Conservation (phyloP, 768 basidiomycete genomes). For the Russula sp. region DNA sequence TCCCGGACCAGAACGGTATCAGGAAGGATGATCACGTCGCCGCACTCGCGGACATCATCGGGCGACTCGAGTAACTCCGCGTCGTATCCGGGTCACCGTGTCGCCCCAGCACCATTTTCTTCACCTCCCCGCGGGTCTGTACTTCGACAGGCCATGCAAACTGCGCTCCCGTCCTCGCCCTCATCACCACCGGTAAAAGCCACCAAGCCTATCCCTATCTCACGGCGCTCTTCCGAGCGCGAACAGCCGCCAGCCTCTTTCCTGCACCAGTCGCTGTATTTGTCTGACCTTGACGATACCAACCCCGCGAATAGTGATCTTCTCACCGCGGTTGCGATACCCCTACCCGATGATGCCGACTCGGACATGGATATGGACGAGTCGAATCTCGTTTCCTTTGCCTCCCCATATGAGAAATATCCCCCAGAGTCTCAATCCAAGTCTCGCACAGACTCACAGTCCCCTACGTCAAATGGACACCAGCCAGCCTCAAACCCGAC, state of each 20-base stretch:
- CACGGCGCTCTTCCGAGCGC: slow-evolving; percentile 19
- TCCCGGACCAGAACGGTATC: slow-evolving; percentile 23
- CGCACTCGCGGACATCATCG: slow-evolving; percentile 24
- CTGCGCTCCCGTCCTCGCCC: slow-evolving; percentile 33
- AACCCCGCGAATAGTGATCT: slow-evolving; percentile 36
- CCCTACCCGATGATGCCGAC: slow-evolving; percentile 69
- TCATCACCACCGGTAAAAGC: slow-evolving; percentile 18
- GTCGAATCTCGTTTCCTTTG: slow-evolving; percentile 67
- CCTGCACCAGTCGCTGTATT: slow-evolving; percentile 28
- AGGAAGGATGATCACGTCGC: neutral
- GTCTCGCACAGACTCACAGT: slow-evolving; percentile 42
- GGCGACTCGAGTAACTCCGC: slow-evolving; percentile 19
- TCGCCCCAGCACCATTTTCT: slow-evolving; percentile 22
- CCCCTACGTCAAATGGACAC: slow-evolving; percentile 46
- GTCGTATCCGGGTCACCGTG: slow-evolving; percentile 17
- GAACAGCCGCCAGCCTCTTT: slow-evolving; percentile 2
- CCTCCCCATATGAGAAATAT: slow-evolving; percentile 53
- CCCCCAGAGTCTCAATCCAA: slow-evolving; percentile 34
- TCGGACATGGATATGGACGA: slow-evolving; percentile 53
- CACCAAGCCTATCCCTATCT: slow-evolving; percentile 21
- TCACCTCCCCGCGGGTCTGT: slow-evolving; percentile 28
- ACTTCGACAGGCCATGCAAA: slow-evolving; percentile 31
- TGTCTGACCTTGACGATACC: slow-evolving; percentile 42
- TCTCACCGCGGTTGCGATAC: slow-evolving; percentile 63
- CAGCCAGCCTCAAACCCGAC: slow-evolving; percentile 48